Evolutionary conservation across 352 stramenopile genomes (phyloP).

Genomic region (Pythium brachiatum): DNA sequence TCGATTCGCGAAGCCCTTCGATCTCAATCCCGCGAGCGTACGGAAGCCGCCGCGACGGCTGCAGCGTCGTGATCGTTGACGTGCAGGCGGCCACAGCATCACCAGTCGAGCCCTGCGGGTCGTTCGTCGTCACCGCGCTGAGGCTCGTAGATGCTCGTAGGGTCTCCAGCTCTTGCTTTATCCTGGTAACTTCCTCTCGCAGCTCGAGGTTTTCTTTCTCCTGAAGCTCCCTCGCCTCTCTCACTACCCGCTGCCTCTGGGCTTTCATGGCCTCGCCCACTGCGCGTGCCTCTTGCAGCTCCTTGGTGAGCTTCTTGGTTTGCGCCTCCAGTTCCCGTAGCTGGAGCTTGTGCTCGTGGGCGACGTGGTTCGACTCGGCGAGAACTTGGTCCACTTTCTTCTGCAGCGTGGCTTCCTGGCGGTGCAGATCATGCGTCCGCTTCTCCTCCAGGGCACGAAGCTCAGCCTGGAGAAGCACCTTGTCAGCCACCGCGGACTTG

Average conservation of each 20-base stretch:
- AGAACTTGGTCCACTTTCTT: conserved; percentile 54
- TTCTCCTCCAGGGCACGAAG: conserved; percentile 53
- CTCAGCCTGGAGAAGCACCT: conserved; percentile 40
- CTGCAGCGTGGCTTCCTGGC: conserved; percentile 31
- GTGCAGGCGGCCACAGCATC: not conserved
- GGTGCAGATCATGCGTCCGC: conserved; percentile 36
- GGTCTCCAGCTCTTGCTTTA: conserved; percentile 4
- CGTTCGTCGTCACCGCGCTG: not conserved
- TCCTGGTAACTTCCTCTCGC: conserved; percentile 25
- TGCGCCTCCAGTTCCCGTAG: conserved; percentile 22
- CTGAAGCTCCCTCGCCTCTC: conserved; percentile 13
- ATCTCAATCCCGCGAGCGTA: conserved; percentile 82
- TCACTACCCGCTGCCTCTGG: not conserved
- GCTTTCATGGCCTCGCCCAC: not conserved
- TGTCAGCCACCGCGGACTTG: conserved; percentile 24
- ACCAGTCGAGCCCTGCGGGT: conserved; percentile 4
- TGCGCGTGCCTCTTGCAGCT: not conserved
- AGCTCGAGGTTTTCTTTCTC: conserved; percentile 10
- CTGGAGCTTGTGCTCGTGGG: conserved; percentile 51
- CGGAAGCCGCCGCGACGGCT: conserved; percentile 56
- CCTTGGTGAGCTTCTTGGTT: conserved; percentile 19
- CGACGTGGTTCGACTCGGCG: conserved; percentile 45
- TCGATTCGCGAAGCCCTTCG: conserved; percentile 75
- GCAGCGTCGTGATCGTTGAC: conserved; percentile 34
- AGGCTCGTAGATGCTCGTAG: not conserved